phyloP scores from a whole-genome alignment of 2,329 filamentous ascomycete genomes.

The Ceratocystis alfenasii region DNA sequence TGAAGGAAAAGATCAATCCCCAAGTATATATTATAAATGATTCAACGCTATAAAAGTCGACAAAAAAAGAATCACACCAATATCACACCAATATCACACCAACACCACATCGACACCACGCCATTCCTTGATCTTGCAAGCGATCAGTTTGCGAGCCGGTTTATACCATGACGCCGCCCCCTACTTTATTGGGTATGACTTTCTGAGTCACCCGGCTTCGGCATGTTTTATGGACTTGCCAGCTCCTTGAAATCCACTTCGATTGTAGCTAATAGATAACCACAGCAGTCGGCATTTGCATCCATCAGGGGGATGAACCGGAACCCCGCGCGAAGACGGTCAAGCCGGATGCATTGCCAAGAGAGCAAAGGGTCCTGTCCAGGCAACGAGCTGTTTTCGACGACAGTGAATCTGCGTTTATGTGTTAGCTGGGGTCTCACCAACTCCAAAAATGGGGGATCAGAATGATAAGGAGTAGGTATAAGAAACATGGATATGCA shows the following conservation, averaged over 20 bases:
- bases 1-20: neutral
- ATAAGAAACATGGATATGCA: neutral
- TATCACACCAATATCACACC: neutral
- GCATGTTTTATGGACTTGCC: neutral
- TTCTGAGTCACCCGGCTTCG: neutral
- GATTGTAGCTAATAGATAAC: slow-evolving; percentile 42
- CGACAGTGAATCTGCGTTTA: slow-evolving; percentile 39
- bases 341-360: slow-evolving; percentile 49
- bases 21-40: neutral
- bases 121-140: neutral
- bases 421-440: neutral
- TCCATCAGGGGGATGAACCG: slow-evolving; percentile 43
- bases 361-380: slow-evolving; percentile 33
- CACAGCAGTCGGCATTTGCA: slow-evolving; percentile 34
- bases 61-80: neutral
- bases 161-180: neutral
- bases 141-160: neutral
- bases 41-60: neutral
- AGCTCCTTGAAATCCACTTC: slow-evolving; percentile 34
- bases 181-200: neutral
- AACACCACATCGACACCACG: neutral
- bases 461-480: too few species aligned
- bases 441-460: neutral
- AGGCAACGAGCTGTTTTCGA: slow-evolving; percentile 36
- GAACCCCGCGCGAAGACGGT: slow-evolving; percentile 44